Evolutionary conservation across 495 filamentous ascomycete species (phyloP).

Genomic region (Parathielavia hyrcaniae): DNA sequence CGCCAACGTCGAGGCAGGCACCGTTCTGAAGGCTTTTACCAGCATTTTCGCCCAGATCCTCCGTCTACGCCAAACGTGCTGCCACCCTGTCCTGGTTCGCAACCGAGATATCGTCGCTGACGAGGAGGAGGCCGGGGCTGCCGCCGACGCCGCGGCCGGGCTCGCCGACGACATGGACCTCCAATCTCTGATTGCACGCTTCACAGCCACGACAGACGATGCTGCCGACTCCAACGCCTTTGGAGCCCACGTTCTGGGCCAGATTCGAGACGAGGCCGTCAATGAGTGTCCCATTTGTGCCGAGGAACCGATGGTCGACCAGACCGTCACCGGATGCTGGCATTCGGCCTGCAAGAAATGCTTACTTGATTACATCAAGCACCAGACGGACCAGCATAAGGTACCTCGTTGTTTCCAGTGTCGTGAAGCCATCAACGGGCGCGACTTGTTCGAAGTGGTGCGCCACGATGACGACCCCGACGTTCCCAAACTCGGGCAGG

Average conservation of each 20-base stretch:
- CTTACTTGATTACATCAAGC: slow-evolving; percentile 74
- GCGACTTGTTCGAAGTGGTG: slow-evolving; percentile 88
- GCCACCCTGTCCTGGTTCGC: slow-evolving; percentile 82
- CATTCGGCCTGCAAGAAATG: slow-evolving; percentile 94
- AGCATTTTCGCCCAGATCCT: slow-evolving; percentile 97
- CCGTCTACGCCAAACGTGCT: slow-evolving; percentile 88
- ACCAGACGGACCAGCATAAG: slow-evolving; percentile 70
- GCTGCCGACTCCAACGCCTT: slow-evolving; percentile 63
- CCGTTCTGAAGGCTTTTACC: slow-evolving; percentile 86
- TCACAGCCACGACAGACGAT: slow-evolving; percentile 62
- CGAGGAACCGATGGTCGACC: slow-evolving; percentile 90
- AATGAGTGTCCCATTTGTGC: slow-evolving; percentile 92
- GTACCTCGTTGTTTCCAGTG: slow-evolving; percentile 82
- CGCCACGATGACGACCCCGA: slow-evolving; percentile 43
- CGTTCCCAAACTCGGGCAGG: slow-evolving; percentile 35
- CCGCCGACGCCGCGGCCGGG: slow-evolving; percentile 70
- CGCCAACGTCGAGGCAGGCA: slow-evolving; percentile 82
- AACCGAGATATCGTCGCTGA: slow-evolving; percentile 80
- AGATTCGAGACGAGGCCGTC: slow-evolving; percentile 81
- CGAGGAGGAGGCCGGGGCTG: slow-evolving; percentile 75
- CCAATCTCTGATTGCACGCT: slow-evolving; percentile 72
- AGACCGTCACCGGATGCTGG: slow-evolving; percentile 92
- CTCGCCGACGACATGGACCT: slow-evolving; percentile 96
- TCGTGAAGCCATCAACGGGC: slow-evolving; percentile 69
- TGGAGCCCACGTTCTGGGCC: slow-evolving; percentile 75